Conservation (phyloP, 371 early-diverging fungal genomes). For the Rhizomucor miehei region DNA sequence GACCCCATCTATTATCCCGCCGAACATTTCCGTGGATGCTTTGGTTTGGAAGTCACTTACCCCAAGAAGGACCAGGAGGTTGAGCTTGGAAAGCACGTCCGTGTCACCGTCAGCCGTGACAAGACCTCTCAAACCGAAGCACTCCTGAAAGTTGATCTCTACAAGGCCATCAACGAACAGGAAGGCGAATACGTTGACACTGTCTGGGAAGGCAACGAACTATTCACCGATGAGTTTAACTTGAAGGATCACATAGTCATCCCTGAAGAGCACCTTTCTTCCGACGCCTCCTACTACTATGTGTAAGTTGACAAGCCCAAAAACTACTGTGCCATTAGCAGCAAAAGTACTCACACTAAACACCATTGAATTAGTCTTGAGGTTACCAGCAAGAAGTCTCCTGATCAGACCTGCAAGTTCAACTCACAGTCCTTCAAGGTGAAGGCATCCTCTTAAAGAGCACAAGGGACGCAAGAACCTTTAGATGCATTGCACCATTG, state of each 20-base stretch:
- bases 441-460: no score
- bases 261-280: conserved; percentile 14
- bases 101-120: conserved; percentile 32
- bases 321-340: no score
- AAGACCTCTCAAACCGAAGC: conserved; percentile 31
- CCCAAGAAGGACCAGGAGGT: conserved; percentile 25
- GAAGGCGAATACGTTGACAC: conserved; percentile 14
- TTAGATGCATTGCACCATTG: no score
- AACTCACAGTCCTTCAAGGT: no score
- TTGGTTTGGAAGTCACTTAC: conserved; percentile 34
- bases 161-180: conserved; percentile 26
- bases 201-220: conserved; percentile 31
- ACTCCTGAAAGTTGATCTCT: conserved; percentile 37
- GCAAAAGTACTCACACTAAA: no score
- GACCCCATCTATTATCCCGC: conserved; percentile 28
- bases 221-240: conserved; percentile 27
- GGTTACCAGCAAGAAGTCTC: no score
- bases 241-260: conserved; percentile 39
- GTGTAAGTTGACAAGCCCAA: conserved; percentile 6
- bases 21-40: conserved; percentile 38
- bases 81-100: conserved; percentile 27
- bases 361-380: no score
- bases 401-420: no score
- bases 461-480: no score
- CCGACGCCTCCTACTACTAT: conserved; percentile 13